These are phyloP conservation scores for Agaricus subrufescens DNA, from an alignment of 768 basidiomycete genomes.

Conservation along the genomic window DNA sequence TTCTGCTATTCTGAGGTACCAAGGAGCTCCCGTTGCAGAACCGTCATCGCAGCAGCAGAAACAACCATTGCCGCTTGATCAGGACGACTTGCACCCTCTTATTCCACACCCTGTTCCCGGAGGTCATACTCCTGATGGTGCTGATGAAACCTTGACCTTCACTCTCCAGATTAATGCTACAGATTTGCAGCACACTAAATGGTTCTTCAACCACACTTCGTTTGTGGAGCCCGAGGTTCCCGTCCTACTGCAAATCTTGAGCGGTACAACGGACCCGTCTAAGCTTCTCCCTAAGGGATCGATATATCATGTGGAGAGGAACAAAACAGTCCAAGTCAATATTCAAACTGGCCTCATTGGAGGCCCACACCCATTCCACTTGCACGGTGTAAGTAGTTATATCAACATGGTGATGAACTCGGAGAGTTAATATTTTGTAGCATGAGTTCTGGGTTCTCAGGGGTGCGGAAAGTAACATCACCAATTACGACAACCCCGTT, in stretches of 20 bases:
- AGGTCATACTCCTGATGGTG: neutral
- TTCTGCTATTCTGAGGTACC: slow-evolving; percentile 41
- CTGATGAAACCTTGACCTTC: neutral
- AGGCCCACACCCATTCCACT: slow-evolving; percentile 35
- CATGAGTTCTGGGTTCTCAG: slow-evolving; percentile 42
- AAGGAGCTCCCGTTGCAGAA: slow-evolving; percentile 28
- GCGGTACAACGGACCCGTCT: slow-evolving; percentile 40
- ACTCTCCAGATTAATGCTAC: neutral
- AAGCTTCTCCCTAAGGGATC: slow-evolving; percentile 45
- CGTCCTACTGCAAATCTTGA: slow-evolving; percentile 55
- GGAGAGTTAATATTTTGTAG: slow-evolving; percentile 15
- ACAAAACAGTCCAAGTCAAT: slow-evolving; percentile 32
- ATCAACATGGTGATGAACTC: neutral
- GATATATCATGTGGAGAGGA: slow-evolving; percentile 42
- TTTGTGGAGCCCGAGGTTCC: slow-evolving; percentile 39
- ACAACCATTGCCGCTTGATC: slow-evolving; percentile 21
- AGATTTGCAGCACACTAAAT: neutral
- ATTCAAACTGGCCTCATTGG: slow-evolving; percentile 30
- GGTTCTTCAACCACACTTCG: slow-evolving; percentile 24
- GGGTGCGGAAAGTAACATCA: slow-evolving; percentile 26
- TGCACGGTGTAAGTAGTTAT: slow-evolving; percentile 27
- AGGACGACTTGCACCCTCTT: slow-evolving; percentile 37
- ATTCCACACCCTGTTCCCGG: slow-evolving; percentile 24
- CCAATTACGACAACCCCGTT: slow-evolving; percentile 40
- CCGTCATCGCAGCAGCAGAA: slow-evolving; percentile 16